These are phyloP conservation scores for Bipolaris victoriae DNA, from an alignment of 2,329 filamentous ascomycete species.

Conservation along the genomic window DNA sequence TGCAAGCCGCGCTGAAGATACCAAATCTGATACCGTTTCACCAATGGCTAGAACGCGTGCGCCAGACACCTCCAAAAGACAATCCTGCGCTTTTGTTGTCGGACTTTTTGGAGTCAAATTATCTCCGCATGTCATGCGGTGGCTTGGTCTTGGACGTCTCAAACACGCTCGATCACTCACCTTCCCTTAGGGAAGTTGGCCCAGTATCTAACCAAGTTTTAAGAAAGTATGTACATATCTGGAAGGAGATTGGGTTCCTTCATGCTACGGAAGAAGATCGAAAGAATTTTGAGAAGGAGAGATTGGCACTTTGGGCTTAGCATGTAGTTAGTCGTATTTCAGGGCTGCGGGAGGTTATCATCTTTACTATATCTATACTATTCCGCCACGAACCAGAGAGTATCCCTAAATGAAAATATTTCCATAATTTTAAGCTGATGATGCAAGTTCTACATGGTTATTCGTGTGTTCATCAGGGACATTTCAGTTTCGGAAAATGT, in stretches of 20 bases:
- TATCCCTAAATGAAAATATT: too few relatives aligned
- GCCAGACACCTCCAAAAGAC: conserved; percentile 23
- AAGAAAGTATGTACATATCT: conserved; percentile 16
- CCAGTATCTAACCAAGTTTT: conserved; percentile 13
- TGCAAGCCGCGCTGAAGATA: conserved; percentile 43
- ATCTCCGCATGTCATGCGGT: conserved; percentile 55
- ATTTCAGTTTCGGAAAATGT: too few relatives aligned
- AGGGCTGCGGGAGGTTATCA: neutral
- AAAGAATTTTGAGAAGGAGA: neutral
- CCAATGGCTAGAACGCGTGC: conserved; percentile 51
- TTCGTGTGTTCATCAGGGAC: too few relatives aligned
- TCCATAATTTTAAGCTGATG: too few relatives aligned
- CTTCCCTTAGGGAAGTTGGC: conserved; percentile 33
- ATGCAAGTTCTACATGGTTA: too few relatives aligned
- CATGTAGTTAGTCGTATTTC: neutral
- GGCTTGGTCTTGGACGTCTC: conserved; percentile 51
- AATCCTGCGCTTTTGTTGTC: conserved; percentile 42
- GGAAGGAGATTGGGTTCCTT: conserved; percentile 20
- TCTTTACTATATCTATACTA: too few relatives aligned
- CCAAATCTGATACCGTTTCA: conserved; percentile 47
- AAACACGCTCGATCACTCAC: conserved; percentile 48
- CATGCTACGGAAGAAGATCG: neutral
- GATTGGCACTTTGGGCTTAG: neutral
- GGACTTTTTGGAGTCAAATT: conserved; percentile 45
- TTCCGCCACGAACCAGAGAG: too few relatives aligned